Conservation (phyloP, 495 filamentous ascomycete species). For the Aspergillus panamensis region DNA sequence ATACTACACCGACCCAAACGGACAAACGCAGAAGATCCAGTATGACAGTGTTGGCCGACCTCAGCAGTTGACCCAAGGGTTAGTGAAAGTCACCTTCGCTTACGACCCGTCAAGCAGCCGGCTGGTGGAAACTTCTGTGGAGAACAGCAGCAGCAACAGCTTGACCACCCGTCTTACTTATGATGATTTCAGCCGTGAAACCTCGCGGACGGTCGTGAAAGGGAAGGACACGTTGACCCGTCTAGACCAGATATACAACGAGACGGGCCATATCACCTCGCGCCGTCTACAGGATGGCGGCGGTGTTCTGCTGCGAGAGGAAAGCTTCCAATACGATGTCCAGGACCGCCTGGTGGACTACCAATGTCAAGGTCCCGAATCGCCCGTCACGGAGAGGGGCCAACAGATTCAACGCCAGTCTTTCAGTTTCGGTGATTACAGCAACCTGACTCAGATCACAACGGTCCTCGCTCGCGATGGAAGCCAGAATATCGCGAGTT, state of each 20-base stretch:
- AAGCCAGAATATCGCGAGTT: background rate
- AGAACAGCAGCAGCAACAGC: background rate
- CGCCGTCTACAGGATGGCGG: background rate
- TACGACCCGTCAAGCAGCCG: background rate
- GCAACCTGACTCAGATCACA: background rate
- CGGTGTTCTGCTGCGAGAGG: background rate
- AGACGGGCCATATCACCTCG: background rate
- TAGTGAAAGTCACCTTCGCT: background rate
- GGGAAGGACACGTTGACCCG: background rate
- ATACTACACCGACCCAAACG: constrained; percentile 4
- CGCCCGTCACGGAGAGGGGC: constrained; percentile 1
- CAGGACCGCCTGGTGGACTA: constrained; percentile 1
- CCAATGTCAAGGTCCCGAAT: constrained; percentile 2
- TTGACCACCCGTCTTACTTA: background rate
- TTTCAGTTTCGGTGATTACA: background rate
- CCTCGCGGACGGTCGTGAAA: background rate
- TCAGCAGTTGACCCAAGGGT: background rate
- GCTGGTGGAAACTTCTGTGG: background rate
- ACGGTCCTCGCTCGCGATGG: constrained; percentile 8
- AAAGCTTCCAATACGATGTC: constrained; percentile 8
- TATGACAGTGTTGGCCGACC: constrained; percentile 8
- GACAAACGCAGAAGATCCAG: background rate
- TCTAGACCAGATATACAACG: background rate
- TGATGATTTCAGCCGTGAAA: constrained; percentile 14
- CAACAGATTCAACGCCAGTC: background rate